Conservation (phyloP, 208 protist species). For the Trypanosoma scelopori region DNA sequence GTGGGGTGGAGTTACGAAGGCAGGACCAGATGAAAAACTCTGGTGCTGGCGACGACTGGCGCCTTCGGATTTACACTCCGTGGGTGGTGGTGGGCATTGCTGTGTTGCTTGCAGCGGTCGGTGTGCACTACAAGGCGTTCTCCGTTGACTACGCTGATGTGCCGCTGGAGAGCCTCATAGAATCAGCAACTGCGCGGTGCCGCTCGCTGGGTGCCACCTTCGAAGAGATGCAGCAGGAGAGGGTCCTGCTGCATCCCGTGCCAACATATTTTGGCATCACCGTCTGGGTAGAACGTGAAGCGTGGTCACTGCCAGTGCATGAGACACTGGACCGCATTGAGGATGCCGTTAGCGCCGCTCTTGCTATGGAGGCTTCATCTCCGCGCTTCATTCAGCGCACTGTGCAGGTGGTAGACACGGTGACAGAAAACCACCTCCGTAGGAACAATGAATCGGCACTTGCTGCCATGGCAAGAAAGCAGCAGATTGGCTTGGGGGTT, state of each 20-base stretch:
- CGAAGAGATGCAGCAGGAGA: neutral
- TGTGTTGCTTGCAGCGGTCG: constrained; percentile 30
- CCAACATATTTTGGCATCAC: constrained; percentile 50
- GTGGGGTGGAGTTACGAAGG: neutral
- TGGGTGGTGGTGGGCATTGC: constrained; percentile 17
- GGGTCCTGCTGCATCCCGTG: constrained; percentile 18
- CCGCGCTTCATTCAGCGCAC: constrained; percentile 33
- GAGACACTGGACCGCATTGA: constrained; percentile 47
- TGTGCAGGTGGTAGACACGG: constrained; percentile 28
- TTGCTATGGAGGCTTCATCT: neutral
- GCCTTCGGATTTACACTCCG: neutral
- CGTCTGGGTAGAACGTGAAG: constrained; percentile 64
- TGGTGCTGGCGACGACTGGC: constrained; percentile 1
- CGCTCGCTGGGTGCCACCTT: constrained; percentile 16
- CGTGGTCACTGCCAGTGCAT: constrained; percentile 48
- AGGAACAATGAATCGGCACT: neutral
- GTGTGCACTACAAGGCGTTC: constrained; percentile 52
- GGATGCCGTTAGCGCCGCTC: constrained; percentile 16
- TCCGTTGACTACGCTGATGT: constrained; percentile 43
- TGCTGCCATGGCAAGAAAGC: constrained; percentile 19
- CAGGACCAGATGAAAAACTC: no score
- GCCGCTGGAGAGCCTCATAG: constrained; percentile 39
- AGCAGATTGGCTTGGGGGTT: constrained; percentile 66
- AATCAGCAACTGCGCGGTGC: constrained; percentile 32
- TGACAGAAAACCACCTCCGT: neutral